Evolutionary conservation across 1,139 yeast species (phyloP), one percentile per base, ranked within the genome.

Genomic region (Pichia sp.): DNA sequence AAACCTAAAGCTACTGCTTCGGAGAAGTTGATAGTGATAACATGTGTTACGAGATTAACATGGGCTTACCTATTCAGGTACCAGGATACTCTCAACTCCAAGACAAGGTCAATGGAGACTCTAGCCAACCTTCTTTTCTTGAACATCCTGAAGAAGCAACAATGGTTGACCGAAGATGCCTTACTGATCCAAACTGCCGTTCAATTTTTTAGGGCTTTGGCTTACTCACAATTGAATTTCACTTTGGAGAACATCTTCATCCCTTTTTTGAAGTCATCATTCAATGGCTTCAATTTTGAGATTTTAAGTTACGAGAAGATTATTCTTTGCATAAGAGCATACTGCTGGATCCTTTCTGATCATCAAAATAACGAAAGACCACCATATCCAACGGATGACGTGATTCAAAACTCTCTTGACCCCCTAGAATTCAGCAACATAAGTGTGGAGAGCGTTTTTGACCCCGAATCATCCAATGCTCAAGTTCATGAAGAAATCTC

Each of bases 31-130:
- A 72, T 75, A 2, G 70, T 77, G 35, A 69, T 85, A 12, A 72
- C 75, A 0, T 80, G 91, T 37, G 60, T 78, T 8, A 70, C 94
- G 0, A 64, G 96, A 39, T 63, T 93, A 24, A 59, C 83, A 1
- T 93, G 98, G 98, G 94, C 88, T 0, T 91, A 83, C 52, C 62
- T 88, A 22, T 85, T 81, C 56, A 68, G 98, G 41, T 76, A 88
- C 45, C 74, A 94, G 0, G 98, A 93, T 49, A 82, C 96, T 0
- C 64, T 88, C 47, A 88, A 88, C 54, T 81, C 83, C 42, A 87
- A 95, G 0, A 76, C 88, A 3, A 80, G 86, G 46, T 74, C 76
- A 34, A 60, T 81, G 22, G 80, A 72, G 30, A 22, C 36, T 10
- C 39, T 56, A 3, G 55, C 55, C 52, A 58, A 45, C 52, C 62